These are phyloP conservation scores for Monosporascus sp. DNA, from an alignment of 2,329 filamentous ascomycete genomes.

Conservation along the genomic window DNA sequence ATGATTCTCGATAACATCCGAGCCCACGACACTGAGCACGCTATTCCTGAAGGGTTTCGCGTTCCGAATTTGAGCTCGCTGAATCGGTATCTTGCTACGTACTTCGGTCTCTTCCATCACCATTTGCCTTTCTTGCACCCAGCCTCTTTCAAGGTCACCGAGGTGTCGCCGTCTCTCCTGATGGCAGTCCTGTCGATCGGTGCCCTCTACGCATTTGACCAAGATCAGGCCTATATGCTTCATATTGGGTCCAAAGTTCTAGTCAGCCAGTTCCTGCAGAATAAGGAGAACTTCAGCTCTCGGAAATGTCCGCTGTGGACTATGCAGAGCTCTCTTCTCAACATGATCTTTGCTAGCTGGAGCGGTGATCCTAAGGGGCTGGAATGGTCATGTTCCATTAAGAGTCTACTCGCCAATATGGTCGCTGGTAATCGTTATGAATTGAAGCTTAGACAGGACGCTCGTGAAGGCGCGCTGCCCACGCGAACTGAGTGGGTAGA, in stretches of 20 bases:
- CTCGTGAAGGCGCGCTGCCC: constrained; percentile 69
- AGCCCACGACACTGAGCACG: constrained; percentile 71
- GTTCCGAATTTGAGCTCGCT: constrained; percentile 74
- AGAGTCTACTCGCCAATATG: constrained; percentile 97
- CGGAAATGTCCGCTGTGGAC: constrained; percentile 96
- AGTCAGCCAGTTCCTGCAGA: constrained; percentile 93
- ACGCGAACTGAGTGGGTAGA: constrained; percentile 90
- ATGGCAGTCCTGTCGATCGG: constrained; percentile 92
- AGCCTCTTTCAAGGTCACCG: constrained; percentile 77
- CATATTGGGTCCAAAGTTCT: constrained; percentile 97
- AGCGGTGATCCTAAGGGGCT: constrained; percentile 95
- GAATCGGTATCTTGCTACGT: constrained; percentile 90
- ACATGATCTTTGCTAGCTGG: constrained; percentile 99
- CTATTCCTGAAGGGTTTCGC: constrained; percentile 83
- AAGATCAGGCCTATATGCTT: constrained; percentile 93
- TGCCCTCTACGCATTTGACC: constrained; percentile 92
- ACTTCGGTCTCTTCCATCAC: constrained; percentile 96
- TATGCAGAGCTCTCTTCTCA: constrained; percentile 93
- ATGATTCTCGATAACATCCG: constrained; percentile 83
- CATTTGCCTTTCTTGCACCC: constrained; percentile 95
- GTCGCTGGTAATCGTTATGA: constrained; percentile 96
- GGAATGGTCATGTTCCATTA: constrained; percentile 98
- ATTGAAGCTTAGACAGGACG: constrained; percentile 86
- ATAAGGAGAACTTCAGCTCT: constrained; percentile 98
- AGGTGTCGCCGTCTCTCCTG: constrained; percentile 75